Percentiles rank a stretch among this genome's conserved stretches.
These are phyloP conservation scores for Paecilomyces variotii DNA, from an alignment of 2,329 filamentous ascomycete species.

Conservation along the genomic window DNA sequence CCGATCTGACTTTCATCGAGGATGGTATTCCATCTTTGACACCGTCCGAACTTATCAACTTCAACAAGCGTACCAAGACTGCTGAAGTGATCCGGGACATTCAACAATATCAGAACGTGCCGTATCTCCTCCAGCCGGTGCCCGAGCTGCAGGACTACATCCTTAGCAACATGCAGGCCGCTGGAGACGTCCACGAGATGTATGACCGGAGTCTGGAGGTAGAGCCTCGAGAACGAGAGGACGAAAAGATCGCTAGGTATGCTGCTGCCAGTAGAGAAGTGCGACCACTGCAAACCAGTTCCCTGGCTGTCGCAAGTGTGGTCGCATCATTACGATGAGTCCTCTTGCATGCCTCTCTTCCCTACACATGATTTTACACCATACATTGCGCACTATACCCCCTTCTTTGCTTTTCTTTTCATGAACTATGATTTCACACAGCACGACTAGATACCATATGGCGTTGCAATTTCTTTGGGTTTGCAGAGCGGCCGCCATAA, in stretches of 20 bases:
- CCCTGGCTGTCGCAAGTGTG: conserved; percentile 23
- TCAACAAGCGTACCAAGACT: conserved; percentile 95
- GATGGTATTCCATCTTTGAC: conserved; percentile 96
- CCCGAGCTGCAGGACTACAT: conserved; percentile 95
- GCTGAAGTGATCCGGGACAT: conserved; percentile 98
- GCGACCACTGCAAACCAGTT: conserved; percentile 10
- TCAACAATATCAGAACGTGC: conserved; percentile 96
- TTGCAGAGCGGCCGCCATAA: not conserved
- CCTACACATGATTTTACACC: conserved; percentile 6
- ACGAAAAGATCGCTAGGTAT: conserved; percentile 99
- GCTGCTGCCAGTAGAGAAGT: conserved; percentile 31
- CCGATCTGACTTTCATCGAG: conserved; percentile 96
- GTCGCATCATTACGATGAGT: conserved; percentile 25
- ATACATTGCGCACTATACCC: conserved; percentile 2
- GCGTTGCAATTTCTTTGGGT: not conserved
- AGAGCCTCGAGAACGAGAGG: conserved; percentile 91
- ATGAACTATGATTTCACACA: too few relatives aligned
- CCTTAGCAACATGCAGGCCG: conserved; percentile 87
- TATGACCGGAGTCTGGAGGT: conserved; percentile 93
- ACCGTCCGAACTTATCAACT: conserved; percentile 95
- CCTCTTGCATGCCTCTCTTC: not conserved
- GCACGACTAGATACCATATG: not conserved
- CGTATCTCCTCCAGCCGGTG: conserved; percentile 85
- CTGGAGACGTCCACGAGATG: conserved; percentile 97
- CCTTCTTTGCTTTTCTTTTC: conserved; percentile 6